A percentile compares a stretch with the other conserved stretches of the same genome.
Evolutionary conservation across 2,329 filamentous ascomycete genomes (phyloP).

Genomic region (Lachnellula arida): DNA sequence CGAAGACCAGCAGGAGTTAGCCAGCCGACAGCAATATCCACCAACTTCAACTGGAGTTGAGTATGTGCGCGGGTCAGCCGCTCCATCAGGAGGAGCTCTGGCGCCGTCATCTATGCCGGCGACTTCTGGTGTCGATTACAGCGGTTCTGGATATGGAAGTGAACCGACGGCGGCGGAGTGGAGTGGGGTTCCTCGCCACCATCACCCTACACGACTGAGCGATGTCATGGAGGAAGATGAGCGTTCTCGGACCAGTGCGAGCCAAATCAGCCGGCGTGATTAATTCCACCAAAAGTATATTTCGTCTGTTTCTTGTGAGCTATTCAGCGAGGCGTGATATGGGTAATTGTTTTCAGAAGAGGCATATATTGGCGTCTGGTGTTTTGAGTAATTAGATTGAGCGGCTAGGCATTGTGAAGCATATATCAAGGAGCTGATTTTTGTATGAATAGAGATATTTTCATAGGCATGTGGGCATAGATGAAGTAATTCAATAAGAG

Average conservation of each 20-base stretch:
- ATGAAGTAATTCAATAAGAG: conserved; percentile 3
- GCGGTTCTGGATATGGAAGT: conserved; percentile 59
- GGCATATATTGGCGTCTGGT: conserved; percentile 12
- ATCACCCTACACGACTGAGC: conserved; percentile 82
- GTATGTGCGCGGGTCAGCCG: conserved; percentile 22
- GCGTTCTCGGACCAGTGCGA: conserved; percentile 64
- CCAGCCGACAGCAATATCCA: conserved; percentile 22
- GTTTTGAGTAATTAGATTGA: conserved; percentile 12
- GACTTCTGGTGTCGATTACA: conserved; percentile 50
- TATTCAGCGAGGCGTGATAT: not conserved
- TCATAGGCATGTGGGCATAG: conserved; percentile 6
- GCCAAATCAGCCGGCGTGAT: conserved; percentile 26
- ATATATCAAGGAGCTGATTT: conserved; percentile 4
- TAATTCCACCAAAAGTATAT: conserved; percentile 2
- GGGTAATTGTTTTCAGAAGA: not conserved
- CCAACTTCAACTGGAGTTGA: conserved; percentile 23
- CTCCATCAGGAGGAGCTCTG: conserved; percentile 4
- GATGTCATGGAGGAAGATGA: conserved; percentile 88
- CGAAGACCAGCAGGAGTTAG: conserved; percentile 28
- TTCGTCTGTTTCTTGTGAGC: not conserved
- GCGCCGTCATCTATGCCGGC: conserved; percentile 16
- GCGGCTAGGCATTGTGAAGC: conserved; percentile 5
- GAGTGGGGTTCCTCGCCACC: conserved; percentile 77
- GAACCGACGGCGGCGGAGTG: conserved; percentile 43
- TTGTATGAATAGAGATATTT: conserved; percentile 12